Evolutionary conservation across 2,329 filamentous ascomycete genomes (phyloP), one percentile per base, ranked within the genome.

Genomic region (Xylariaceae sp.): DNA sequence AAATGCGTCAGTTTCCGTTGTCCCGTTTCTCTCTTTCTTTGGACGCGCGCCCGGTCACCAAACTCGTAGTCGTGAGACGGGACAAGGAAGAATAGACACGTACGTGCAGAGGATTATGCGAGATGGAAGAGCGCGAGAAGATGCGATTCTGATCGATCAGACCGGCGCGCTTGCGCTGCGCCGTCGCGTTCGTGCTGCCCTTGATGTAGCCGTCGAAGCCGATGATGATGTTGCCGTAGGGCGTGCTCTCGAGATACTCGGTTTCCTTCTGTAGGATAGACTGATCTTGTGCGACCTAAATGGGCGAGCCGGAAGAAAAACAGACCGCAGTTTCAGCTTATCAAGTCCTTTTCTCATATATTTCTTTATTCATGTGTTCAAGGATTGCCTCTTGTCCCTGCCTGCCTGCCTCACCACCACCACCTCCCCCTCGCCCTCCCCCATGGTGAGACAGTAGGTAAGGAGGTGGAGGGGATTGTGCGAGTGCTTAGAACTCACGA

Each of bases 201-300:
- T 99, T 99, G 79, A 96, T 95, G 77, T 97, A 99, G 72, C 92
- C 95, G 74, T 99, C 94, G 74, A 99, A 99, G 18, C 94, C 94
- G 53, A 90, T 92, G 73, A 99, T 93, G 72, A 99, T 97, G 77
- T 99, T 99, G 50, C 94, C 94, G 67, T 81, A 85, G 11, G 87
- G 88, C 3, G 92, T 95, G 69, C 91, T 91, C 73, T 97, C 93
- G 55, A 99, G 85, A 73, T 99, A 99, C 15, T 87, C 82, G 59
- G 87, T 85, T 74, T 99, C 94, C 69, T 90, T 88, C 64, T 88
- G 86, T 71, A 83, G 86, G 68, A 99, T 97, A 65, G 84, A 82
- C 53, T 96, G 90, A 78, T 99, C 94, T 60, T 87, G 75, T 66
- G 77, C 73, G 55, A 78, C 74, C 84, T 87, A 47, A 13, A 8